phyloP scores from a whole-genome alignment of 352 stramenopile genomes.

The Globisporangium acanthophoron region DNA sequence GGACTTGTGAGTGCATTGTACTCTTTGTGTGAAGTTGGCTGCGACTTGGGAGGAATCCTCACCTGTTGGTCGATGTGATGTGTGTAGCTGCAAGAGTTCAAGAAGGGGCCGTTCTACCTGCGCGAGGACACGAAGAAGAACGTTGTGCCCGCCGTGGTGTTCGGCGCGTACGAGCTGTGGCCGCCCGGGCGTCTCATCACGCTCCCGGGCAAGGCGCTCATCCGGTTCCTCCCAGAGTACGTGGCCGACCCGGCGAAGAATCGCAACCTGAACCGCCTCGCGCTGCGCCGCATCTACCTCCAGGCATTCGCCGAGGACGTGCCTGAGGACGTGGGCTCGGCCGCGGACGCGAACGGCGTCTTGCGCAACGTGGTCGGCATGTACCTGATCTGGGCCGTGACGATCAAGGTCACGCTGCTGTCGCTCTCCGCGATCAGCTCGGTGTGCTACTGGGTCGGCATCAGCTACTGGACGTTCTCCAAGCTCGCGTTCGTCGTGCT shows the following conservation, averaged over 20 bases:
- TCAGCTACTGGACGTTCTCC: slow-evolving; percentile 60
- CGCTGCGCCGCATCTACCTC: slow-evolving; percentile 74
- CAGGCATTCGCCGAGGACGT: slow-evolving; percentile 69
- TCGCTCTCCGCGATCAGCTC: slow-evolving; percentile 29
- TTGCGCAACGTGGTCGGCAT: slow-evolving; percentile 59
- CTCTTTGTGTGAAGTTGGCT: not conserved
- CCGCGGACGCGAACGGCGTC: slow-evolving; percentile 43
- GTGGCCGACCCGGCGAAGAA: slow-evolving; percentile 58
- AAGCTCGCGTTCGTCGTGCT: slow-evolving; percentile 44
- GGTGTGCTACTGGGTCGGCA: slow-evolving; percentile 40
- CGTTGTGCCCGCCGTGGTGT: slow-evolving; percentile 68
- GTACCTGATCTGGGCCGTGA: slow-evolving; percentile 66
- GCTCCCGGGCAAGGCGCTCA: slow-evolving; percentile 63
- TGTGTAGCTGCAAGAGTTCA: slow-evolving; percentile 79
- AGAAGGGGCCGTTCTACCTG: slow-evolving; percentile 85
- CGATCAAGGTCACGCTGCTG: slow-evolving; percentile 55
- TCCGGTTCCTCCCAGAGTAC: slow-evolving; percentile 75
- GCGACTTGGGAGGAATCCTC: too few species aligned
- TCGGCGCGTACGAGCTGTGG: slow-evolving; percentile 81
- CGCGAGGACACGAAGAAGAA: slow-evolving; percentile 81
- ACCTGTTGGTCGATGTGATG: slow-evolving; percentile 1
- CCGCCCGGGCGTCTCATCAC: slow-evolving; percentile 67
- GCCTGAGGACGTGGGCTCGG: slow-evolving; percentile 52
- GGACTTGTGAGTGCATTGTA: slow-evolving; percentile 33
- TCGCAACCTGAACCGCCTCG: slow-evolving; percentile 77